These are phyloP conservation scores for Rhodosporidiobolus odoratus DNA, from an alignment of 768 basidiomycete genomes.

Conservation along the genomic window DNA sequence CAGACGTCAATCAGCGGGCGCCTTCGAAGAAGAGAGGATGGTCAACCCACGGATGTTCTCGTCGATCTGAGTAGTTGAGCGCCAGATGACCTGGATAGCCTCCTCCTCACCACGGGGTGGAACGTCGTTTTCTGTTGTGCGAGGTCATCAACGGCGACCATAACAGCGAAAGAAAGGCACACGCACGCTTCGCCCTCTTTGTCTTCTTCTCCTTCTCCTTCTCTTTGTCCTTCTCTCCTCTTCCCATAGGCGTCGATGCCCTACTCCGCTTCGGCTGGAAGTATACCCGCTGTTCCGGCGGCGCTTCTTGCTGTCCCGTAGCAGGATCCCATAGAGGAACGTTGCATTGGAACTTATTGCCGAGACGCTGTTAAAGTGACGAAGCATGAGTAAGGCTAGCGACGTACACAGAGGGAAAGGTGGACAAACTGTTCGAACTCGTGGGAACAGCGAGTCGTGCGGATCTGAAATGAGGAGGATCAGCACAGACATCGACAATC, in stretches of 20 bases:
- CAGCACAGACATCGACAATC: too few relatives aligned
- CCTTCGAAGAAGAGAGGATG: neutral
- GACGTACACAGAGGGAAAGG: neutral
- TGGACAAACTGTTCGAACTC: slow-evolving; percentile 60
- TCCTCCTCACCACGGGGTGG: slow-evolving; percentile 28
- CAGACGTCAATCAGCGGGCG: neutral
- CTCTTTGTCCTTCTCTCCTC: neutral
- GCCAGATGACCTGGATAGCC: slow-evolving; percentile 18
- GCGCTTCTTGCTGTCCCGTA: neutral
- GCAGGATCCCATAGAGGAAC: slow-evolving; percentile 35
- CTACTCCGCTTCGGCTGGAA: slow-evolving; percentile 28
- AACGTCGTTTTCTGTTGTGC: neutral
- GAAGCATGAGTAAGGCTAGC: neutral
- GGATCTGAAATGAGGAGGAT: too few relatives aligned
- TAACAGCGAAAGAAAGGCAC: neutral
- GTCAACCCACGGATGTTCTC: slow-evolving; percentile 11
- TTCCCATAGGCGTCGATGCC: slow-evolving; percentile 1
- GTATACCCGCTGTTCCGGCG: slow-evolving; percentile 8
- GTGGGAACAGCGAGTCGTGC: slow-evolving; percentile 93
- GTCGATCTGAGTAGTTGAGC: slow-evolving; percentile 1
- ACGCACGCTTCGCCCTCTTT: slow-evolving; percentile 1
- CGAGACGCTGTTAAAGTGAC: slow-evolving; percentile 25
- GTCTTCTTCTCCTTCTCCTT: neutral
- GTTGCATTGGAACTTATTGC: slow-evolving; percentile 36
- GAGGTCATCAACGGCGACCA: neutral